Percentiles rank a stretch among this genome's conserved stretches.
These are phyloP conservation scores for Nicotiana benthamiana DNA, from an alignment of 257 asterid species.

Conservation along the genomic window DNA sequence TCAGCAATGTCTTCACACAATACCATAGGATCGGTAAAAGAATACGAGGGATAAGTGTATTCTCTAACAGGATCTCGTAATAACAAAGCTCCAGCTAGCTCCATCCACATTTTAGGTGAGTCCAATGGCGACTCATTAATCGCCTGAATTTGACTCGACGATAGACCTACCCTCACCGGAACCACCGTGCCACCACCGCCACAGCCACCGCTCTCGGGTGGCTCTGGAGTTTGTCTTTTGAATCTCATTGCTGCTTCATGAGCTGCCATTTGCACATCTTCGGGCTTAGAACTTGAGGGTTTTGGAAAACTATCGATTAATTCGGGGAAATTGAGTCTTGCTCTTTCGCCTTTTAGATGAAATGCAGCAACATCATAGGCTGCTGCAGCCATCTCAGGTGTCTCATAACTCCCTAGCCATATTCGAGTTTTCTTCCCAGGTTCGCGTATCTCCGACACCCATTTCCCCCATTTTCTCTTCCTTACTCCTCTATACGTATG, in stretches of 20 bases:
- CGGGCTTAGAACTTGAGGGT: slow-evolving; percentile 30
- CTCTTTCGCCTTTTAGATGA: slow-evolving; percentile 37
- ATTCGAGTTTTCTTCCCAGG: slow-evolving; percentile 45
- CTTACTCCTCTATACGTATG: slow-evolving; percentile 26
- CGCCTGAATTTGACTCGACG: slow-evolving; percentile 51
- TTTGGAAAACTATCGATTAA: slow-evolving; percentile 27
- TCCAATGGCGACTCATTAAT: slow-evolving; percentile 57
- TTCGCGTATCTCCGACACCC: slow-evolving; percentile 62
- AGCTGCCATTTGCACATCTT: slow-evolving; percentile 38
- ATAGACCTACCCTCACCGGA: slow-evolving; percentile 38
- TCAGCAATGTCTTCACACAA: slow-evolving; percentile 5
- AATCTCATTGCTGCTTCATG: slow-evolving; percentile 44
- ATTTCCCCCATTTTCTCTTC: slow-evolving; percentile 50
- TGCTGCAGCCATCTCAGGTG: slow-evolving; percentile 58
- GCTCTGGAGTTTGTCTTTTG: not conserved
- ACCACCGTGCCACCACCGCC: not conserved
- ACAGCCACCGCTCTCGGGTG: not conserved
- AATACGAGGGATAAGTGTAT: not conserved
- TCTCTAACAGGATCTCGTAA: slow-evolving; percentile 1
- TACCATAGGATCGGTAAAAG: not conserved
- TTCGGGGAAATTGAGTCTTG: slow-evolving; percentile 43
- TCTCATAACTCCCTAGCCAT: slow-evolving; percentile 55
- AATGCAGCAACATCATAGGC: slow-evolving; percentile 61
- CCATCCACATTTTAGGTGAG: slow-evolving; percentile 65
- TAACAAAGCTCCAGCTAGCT: slow-evolving; percentile 15